phyloP scores from a whole-genome alignment of 306 rosid genomes.

The Acacia confusa region DNA sequence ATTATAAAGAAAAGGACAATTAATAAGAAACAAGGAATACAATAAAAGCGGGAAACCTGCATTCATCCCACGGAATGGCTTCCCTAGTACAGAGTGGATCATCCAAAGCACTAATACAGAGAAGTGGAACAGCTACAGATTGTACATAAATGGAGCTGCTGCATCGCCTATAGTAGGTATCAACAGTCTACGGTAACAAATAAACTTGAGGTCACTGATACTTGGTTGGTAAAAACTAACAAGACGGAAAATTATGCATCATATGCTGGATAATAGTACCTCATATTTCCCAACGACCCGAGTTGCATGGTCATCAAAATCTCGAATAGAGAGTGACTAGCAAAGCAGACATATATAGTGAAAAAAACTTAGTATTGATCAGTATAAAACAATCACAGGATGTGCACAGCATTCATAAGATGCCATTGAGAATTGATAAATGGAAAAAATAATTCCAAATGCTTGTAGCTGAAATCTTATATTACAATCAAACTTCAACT shows the following conservation, averaged over 20 bases:
- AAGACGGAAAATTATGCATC: constrained; percentile 23
- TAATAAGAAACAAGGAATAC: constrained; percentile 7
- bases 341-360: constrained; percentile 33
- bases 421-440: not conserved
- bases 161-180: constrained; percentile 83
- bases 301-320: constrained; percentile 88
- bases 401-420: not conserved
- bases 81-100: constrained; percentile 96
- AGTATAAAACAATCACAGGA: constrained; percentile 13
- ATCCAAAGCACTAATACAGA: constrained; percentile 90
- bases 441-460: not conserved
- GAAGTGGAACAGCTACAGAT: constrained; percentile 86
- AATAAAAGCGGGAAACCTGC: constrained; percentile 66
- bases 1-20: constrained; percentile 12
- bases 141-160: constrained; percentile 74
- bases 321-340: constrained; percentile 85
- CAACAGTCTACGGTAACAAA: constrained; percentile 75
- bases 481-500: not conserved
- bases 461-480: not conserved
- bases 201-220: constrained; percentile 16
- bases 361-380: constrained; percentile 22
- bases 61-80: constrained; percentile 99
- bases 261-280: constrained; percentile 46
- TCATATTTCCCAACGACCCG: constrained; percentile 84
- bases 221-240: not conserved